Evolutionary conservation across 2,329 filamentous ascomycete genomes (phyloP), one percentile per base, ranked within the genome.

Genomic region (Lecanosticta acicola): DNA sequence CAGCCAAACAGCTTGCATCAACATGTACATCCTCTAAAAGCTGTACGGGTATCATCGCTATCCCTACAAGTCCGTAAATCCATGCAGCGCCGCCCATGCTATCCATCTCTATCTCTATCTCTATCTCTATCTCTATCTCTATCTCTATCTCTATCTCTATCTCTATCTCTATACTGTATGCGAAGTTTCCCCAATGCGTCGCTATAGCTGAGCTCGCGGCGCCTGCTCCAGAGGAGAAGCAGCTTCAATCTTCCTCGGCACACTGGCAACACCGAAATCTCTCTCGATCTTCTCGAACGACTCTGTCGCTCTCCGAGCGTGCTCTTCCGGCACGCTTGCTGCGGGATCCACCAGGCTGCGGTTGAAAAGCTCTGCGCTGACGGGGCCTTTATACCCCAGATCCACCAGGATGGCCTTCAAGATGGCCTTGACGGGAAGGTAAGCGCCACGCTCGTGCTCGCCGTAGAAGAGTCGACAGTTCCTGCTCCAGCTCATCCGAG

Each of bases 401-500:
- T 77, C 77, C 8, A 80, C 73, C 16, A 87, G 71, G 39, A 88
- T 75, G 0, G 80, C 76, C 32, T 73, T 65, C 0, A 80, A 71
- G 16, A 89, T 75, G 24, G 81, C 72, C 44, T 72, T 68, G 4
- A 84, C 73, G 0, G 85, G 85, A 1, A 90, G 67, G 59, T 87
- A 88, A 0, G 77, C 85, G 0, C 82, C 82, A 2, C 72, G 66
- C 2, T 79, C 67, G 60, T 75, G 66, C 61, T 83, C 69, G 55
- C 85, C 81, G 50, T 84, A 79, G 59, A 85, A 88, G 2, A 85
- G 64, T 14, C 86, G 71, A 51, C 83, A 85, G 61, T 89, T 89
- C 14, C 86, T 69, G 32, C 79, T 86, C 86, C 86, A 91, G 59
- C 77, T 86, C 86, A 91, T 90, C 3, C 82, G 69, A 2, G 77